Evolutionary conservation across 495 filamentous ascomycete species (phyloP), one percentile per base, ranked within the genome.

Genomic region (Daldinia grandis): DNA sequence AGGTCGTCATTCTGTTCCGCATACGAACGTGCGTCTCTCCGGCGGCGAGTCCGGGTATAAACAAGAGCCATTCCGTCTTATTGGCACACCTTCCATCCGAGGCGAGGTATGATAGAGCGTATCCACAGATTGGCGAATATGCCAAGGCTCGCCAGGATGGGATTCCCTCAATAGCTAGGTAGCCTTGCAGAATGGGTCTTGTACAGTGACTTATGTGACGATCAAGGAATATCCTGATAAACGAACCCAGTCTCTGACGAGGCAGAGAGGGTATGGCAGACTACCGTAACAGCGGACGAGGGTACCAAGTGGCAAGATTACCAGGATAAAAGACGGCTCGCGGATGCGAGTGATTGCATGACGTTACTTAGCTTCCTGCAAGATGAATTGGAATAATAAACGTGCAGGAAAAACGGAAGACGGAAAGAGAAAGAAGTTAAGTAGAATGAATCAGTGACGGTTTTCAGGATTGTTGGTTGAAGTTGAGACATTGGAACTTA

Each of bases 121-220:
- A 68, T 58, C 65, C 69, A 64, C 65, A 73, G 64, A 62, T 73
- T 73, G 51, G 64, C 70, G 65, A 73, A 28, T 5, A 35, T 27
- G 65, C 61, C 57, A 53, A 64, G 64, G 12, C 53, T 27, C 57
- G 35, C 30, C 64, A 60, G 44, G 64, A 51, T 35, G 38, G 8
- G 12, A 53, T 10, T 21, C 27, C n/a, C 28, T 28, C 21, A 33
- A 35, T 28, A 15, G 30, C 40, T 31, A 15, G 30, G 33, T 31
- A 15, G 17, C 54, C 64, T 59, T 53, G 27, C 12, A 65, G 7
- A 50, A 57, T 35, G 3, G 28, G 57, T 21, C 33, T 73, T 73
- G 70, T 73, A 73, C 70, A 15, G 70, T 61, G 59, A 73, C 70
- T 73, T 73, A 25, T 42, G 30, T 14, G 61, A 62, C 49, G 50